These are phyloP conservation scores for Copromyces sp. DNA, from an alignment of 495 filamentous ascomycete species.

Conservation along the genomic window DNA sequence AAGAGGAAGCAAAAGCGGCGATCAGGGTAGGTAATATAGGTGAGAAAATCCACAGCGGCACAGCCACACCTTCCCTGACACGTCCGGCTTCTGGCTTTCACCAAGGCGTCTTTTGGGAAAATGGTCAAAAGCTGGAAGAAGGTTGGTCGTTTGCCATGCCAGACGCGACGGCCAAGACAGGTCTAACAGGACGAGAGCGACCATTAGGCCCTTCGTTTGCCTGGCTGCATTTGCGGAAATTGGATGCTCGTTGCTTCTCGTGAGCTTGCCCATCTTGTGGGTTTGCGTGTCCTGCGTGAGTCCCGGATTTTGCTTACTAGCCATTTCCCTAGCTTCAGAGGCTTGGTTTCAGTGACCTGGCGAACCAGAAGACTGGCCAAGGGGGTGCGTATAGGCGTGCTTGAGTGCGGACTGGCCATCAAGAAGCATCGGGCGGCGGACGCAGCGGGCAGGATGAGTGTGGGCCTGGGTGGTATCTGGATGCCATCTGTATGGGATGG, in stretches of 20 bases:
- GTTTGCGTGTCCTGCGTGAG: neutral
- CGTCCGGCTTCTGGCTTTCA: conserved; percentile 1
- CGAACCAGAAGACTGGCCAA: neutral
- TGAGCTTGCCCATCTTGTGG: neutral
- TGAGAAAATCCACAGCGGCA: neutral
- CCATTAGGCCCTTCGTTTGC: neutral
- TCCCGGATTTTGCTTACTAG: neutral
- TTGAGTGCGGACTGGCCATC: neutral
- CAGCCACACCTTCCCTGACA: neutral
- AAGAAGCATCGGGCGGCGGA: neutral
- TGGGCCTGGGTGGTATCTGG: neutral
- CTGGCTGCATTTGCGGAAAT: neutral
- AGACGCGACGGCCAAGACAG: neutral
- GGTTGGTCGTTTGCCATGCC: neutral
- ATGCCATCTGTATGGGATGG: neutral
- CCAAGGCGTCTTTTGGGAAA: conserved; percentile 12
- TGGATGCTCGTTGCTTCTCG: neutral
- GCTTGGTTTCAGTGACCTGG: neutral
- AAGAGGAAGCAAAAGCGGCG: neutral
- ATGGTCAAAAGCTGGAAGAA: neutral
- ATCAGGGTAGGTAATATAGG: neutral
- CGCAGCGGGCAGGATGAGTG: neutral
- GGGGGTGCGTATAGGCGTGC: neutral
- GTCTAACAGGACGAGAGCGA: neutral
- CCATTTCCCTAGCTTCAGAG: neutral